Evolutionary conservation across 106 monocot genomes (phyloP), one percentile per base, ranked within the genome.

Genomic region (Apostasia ramifera): DNA sequence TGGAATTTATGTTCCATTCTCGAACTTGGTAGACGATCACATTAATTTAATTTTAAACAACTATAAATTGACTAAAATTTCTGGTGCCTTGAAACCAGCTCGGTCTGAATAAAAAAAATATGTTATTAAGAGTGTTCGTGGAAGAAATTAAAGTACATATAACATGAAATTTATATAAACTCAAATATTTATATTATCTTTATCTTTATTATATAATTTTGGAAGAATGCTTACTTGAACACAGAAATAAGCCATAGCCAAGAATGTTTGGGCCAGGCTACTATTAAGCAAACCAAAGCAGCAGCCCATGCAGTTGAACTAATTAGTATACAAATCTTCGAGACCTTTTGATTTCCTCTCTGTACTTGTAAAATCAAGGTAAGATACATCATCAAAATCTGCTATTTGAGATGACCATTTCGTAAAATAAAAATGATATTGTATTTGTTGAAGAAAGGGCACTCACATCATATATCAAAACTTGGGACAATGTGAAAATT

Each of bases 181-280:
- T 12, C 53, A 12, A 12, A 55, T n/a, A 57, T 13, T 15, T 49
- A 59, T 11, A 59, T 48, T 44, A 61, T 26, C 26, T 26, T 26
- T 26, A 26, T 26, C 26, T 26, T 26, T 26, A 26, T 26, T 26
- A 26, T 26, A 26, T 26, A 26, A 26, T 26, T 13, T 37, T 55
- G 47, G 53, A 71, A 42, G 41, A 59, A 70, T 61, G 53, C 83
- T 81, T 86, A 98, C 97, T 87, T 92, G 74, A 98, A 98, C 2
- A 80, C 73, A 26, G 86, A 79, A 45, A 92, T 74, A 50, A 98
- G 92, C 97, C 97, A 98, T 63, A 98, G 87, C 97, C 97, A 98
- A 73, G 80, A 79, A 76, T 83, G 78, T 5, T 80, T 89, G 48
- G 86, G 83, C 76, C 79, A 98, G 13, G 97, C 87, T n/a, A 87